Evolutionary conservation across 2,329 filamentous ascomycete genomes (phyloP).

Genomic region (Pseudogymnoascus sp.): DNA sequence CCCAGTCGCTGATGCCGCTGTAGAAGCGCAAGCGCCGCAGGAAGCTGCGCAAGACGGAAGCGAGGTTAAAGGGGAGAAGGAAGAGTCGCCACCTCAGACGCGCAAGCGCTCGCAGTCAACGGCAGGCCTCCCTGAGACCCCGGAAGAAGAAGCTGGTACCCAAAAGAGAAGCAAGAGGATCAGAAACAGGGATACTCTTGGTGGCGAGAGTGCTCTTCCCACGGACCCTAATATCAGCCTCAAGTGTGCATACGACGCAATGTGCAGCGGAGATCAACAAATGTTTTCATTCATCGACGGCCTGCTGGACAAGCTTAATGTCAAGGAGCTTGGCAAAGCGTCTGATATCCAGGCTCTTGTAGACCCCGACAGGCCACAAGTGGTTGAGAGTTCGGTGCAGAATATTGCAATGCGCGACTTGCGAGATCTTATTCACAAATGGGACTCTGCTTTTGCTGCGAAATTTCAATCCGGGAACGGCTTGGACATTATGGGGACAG

Average conservation of each 20-base stretch:
- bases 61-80: not conserved
- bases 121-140: conserved; percentile 49
- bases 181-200: conserved; percentile 49
- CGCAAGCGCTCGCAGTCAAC: conserved; percentile 57
- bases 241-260: conserved; percentile 27
- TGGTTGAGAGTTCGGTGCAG: conserved; percentile 16
- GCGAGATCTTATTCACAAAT: conserved; percentile 30
- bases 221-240: conserved; percentile 49
- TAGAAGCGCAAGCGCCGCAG: not conserved
- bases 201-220: conserved; percentile 40
- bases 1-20: not conserved
- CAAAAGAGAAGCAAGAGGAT: conserved; percentile 61
- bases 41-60: not conserved
- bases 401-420: conserved; percentile 31
- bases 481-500: conserved; percentile 27
- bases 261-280: conserved; percentile 23
- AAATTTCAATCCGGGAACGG: conserved; percentile 26
- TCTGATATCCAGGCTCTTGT: conserved; percentile 23
- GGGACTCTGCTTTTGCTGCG: conserved; percentile 33
- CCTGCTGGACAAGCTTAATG: conserved; percentile 23
- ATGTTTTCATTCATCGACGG: conserved; percentile 25
- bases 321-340: conserved; percentile 26
- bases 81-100: conserved; percentile 25
- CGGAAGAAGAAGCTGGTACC: conserved; percentile 49
- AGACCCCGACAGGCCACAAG: conserved; percentile 13